Percentiles rank a stretch among this genome's conserved stretches.
These are phyloP conservation scores for Fusarium goolgardi DNA, from an alignment of 2,329 filamentous ascomycete genomes.

Conservation along the genomic window DNA sequence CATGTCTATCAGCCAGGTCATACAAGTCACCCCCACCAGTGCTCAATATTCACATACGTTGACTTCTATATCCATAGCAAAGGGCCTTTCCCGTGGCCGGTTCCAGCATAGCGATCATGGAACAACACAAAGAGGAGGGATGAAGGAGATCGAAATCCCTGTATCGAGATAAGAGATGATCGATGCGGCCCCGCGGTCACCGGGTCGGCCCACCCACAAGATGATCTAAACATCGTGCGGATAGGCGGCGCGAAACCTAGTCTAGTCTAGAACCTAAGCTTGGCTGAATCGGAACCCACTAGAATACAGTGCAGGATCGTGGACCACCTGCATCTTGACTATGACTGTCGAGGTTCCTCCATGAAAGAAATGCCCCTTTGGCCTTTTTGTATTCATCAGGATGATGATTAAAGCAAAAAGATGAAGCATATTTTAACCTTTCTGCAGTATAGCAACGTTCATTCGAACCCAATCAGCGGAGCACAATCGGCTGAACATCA, in stretches of 20 bases:
- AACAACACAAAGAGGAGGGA: background rate
- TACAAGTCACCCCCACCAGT: background rate
- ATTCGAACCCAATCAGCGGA: background rate
- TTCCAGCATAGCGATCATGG: background rate
- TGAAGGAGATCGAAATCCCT: background rate
- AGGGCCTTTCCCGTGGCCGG: background rate
- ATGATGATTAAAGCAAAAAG: background rate
- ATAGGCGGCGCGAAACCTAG: slow-evolving; percentile 11
- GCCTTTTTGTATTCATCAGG: background rate
- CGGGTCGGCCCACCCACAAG: slow-evolving; percentile 13
- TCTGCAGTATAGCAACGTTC: background rate
- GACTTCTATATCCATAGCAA: background rate
- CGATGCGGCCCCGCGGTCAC: slow-evolving; percentile 9
- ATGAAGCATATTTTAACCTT: background rate
- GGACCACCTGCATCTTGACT: slow-evolving; percentile 4
- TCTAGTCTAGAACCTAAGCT: background rate
- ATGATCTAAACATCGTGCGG: slow-evolving; percentile 27
- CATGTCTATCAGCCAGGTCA: background rate
- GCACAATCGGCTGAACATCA: slow-evolving; percentile 10
- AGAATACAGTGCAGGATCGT: slow-evolving; percentile 19
- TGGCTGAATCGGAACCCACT: slow-evolving; percentile 9
- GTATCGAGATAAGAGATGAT: slow-evolving; percentile 9
- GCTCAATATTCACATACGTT: slow-evolving; percentile 15
- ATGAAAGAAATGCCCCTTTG: background rate
- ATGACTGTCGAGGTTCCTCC: background rate